Base-by-base conservation (phyloP, 1,139 yeast genomes). In the Suhomyces choctaworum region DNA sequence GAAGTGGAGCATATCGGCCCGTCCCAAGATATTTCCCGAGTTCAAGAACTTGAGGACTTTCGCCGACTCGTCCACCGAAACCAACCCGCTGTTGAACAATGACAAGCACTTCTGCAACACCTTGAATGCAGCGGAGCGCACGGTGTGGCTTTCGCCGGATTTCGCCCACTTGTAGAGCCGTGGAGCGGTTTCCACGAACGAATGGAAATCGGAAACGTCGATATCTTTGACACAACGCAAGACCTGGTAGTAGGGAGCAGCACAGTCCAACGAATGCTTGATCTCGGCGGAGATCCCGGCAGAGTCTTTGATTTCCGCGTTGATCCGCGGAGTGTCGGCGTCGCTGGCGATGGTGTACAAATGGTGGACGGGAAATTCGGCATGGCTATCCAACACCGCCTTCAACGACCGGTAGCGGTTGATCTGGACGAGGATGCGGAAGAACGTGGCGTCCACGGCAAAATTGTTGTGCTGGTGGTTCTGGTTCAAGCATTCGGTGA, bases 391-490 rank as follows among this genome's bases (percentile, higher is more conserved):
- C 39, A 64, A 48, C 17, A 60, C 47, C 4, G 29, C 26, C 29
- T 47, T 51, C 42, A 63, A 51, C 11, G 46, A 45, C 33, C 48
- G 51, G 42, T 61, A 62, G 22, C 64, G 48, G 38, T 55, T 54
- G 13, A 54, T 49, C 30, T 58, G 60, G 32, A 63, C 51, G 14
- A 56, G 50, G 12, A 54, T 40, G 22, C 45, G 44, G 35, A 59
- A 58, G 36, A 54, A 59, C 12, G 46, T 37, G 5, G 46, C 36
- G 23, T 50, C 47, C 11, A 40, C 40, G 17, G 34, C 31, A 22
- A 40, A 31, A 22, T 42, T 45, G 21, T 44, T 41, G 30, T 28
- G 31, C 16, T 29, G 29, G 12, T 33, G 25, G 33, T 43, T 32
- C 35, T 26, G 27, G 34, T 38, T 33, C 31, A 54, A 44, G 32